Evolutionary conservation across 371 early-diverging fungal genomes (phyloP), one percentile per base, ranked within the genome.

Genomic region (Mortierella sp.): DNA sequence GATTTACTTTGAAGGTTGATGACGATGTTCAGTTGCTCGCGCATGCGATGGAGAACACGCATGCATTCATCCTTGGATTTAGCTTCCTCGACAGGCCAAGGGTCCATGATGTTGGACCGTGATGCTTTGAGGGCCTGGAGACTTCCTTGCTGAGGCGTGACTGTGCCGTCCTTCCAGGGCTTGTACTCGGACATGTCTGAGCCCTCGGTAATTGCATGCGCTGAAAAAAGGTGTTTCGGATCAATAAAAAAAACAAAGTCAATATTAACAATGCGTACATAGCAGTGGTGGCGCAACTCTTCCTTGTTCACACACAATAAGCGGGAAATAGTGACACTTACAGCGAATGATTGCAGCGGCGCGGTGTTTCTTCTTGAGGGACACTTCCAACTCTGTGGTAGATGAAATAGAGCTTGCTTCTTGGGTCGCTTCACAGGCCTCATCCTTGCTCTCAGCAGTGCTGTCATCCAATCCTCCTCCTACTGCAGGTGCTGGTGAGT

Each of bases 21-120:
- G 51, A 85, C 86, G 51, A 85, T 77, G 24, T 85, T 85, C 68
- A 85, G 70, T 46, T 85, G 86, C 70, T 85, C 86, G 8, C 86
- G 86, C 86, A 85, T 85, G 1, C 86, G 86, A 68, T 85, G 86
- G 7, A 85, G 79, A 12, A 85, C 58, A 35, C 82, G 49, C 14
- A 82, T 78, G 43, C 86, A 85, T 55, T 85, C 86, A 44, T 82
- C 86, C 71, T 65, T 81, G 12, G 86, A 73, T 54, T 55, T 76
- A 5, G 86, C 73, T 29, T 79, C 77, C 68, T 85, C 86, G 8
- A 27, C 16, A 1, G 86, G 86, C 86, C 86, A 85, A 24, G 86
- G 86, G 10, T 82, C 77, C 68, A 83, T 43, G 70, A 79, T 74
- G 24, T 70, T 75, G 8, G 41, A 74, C 2, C 86, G 79, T 14